Evolutionary conservation across 1,139 yeast species (phyloP).

Genomic region (Candida tropicalis): DNA sequence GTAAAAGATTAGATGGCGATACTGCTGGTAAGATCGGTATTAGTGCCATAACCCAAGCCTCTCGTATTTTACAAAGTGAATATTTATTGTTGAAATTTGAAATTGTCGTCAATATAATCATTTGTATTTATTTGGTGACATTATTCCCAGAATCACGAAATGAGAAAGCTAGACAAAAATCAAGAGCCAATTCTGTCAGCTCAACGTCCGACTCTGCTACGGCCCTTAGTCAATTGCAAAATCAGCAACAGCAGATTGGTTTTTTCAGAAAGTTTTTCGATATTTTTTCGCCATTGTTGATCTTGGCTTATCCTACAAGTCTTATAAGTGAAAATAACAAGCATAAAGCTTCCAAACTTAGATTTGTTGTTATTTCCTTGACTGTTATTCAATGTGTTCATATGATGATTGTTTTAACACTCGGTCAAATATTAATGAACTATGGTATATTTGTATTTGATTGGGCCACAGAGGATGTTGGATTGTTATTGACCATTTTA

Average conservation of each 20-base stretch:
- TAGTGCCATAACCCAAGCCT: slow-evolving; percentile 2
- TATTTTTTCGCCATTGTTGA: slow-evolving; percentile 43
- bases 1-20: slow-evolving; percentile 13
- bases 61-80: slow-evolving; percentile 23
- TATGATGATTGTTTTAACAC: slow-evolving; percentile 34
- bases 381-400: slow-evolving; percentile 40
- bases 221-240: slow-evolving; percentile 5
- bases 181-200: slow-evolving; percentile 37
- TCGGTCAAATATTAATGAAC: slow-evolving; percentile 46
- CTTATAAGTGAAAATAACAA: slow-evolving; percentile 17
- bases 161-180: slow-evolving; percentile 43
- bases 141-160: slow-evolving; percentile 63
- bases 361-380: slow-evolving; percentile 44
- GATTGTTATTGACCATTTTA: slow-evolving; percentile 55
- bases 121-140: slow-evolving; percentile 31
- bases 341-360: slow-evolving; percentile 18
- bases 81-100: slow-evolving; percentile 36
- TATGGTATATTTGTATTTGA: slow-evolving; percentile 59
- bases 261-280: slow-evolving; percentile 14
- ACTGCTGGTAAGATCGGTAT: slow-evolving; percentile 4
- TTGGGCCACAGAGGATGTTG: slow-evolving; percentile 62
- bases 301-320: slow-evolving; percentile 14
- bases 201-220: background rate
- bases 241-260: background rate
- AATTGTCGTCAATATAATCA: slow-evolving; percentile 24